These are phyloP conservation scores for Leccinum angustisporum DNA, from an alignment of 1,284 basidiomycete genomes.

Conservation along the genomic window DNA sequence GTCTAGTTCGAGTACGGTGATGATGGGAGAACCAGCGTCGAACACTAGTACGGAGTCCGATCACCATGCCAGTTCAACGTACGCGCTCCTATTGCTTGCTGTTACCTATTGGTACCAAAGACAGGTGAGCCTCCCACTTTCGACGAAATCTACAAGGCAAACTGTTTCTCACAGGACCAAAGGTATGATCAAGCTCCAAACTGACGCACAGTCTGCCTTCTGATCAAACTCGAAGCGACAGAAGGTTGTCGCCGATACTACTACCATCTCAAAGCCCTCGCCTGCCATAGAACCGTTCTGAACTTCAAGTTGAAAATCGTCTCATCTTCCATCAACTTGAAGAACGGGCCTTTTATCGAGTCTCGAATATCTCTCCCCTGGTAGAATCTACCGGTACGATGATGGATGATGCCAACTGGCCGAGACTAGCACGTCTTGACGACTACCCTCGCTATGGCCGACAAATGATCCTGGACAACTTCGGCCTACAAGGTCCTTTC, in stretches of 20 bases:
- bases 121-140: constrained; percentile 21
- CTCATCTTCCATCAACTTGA: too few relatives aligned
- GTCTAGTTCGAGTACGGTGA: background rate
- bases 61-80: too few relatives aligned
- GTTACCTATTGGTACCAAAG: constrained; percentile 33
- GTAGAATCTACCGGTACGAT: background rate
- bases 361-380: too few relatives aligned
- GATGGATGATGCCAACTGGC: constrained; percentile 7
- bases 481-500: constrained; percentile 77
- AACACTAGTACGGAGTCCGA: too few relatives aligned
- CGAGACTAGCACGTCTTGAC: constrained; percentile 42
- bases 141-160: background rate
- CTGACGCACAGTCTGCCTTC: constrained; percentile 13
- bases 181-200: constrained; percentile 17
- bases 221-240: constrained; percentile 31
- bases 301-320: too few relatives aligned
- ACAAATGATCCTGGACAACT: constrained; percentile 93
- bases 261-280: constrained; percentile 20
- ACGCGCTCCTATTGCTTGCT: too few relatives aligned
- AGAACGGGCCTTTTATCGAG: too few relatives aligned
- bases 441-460: constrained; percentile 94
- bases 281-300: constrained; percentile 18
- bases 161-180: constrained; percentile 17
- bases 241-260: constrained; percentile 25
- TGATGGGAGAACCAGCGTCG: background rate